Percentiles rank a stretch among this genome's conserved stretches.
Conservation (phyloP, 2,329 filamentous ascomycete species). For the Nectriaceae sp. region DNA sequence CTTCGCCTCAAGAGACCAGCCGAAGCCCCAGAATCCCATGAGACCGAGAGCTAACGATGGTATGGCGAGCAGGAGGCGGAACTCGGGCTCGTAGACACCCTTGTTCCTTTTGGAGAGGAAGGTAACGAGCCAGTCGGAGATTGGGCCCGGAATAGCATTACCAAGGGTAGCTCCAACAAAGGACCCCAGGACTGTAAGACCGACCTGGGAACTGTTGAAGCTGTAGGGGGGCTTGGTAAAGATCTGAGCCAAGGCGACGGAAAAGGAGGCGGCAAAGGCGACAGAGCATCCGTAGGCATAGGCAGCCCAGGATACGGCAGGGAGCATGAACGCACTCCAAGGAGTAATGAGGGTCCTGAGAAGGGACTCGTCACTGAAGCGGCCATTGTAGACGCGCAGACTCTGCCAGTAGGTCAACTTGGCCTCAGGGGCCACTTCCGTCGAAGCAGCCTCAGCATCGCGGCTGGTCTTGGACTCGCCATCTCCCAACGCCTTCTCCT, state of each 20-base stretch:
- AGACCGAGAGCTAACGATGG: not conserved
- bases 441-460: too few relatives aligned
- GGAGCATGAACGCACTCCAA: not conserved
- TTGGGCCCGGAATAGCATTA: not conserved
- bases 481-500: too few relatives aligned
- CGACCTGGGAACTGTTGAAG: not conserved
- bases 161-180: not conserved
- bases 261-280: not conserved
- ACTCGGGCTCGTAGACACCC: slow-evolving; percentile 1
- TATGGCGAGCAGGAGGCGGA: not conserved
- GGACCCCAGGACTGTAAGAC: not conserved
- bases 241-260: not conserved
- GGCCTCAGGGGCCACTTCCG: too few relatives aligned
- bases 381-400: not conserved
- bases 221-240: not conserved
- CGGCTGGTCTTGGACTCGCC: too few relatives aligned
- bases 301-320: not conserved
- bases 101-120: not conserved
- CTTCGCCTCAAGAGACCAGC: not conserved
- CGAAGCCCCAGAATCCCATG: not conserved
- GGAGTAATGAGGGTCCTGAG: not conserved
- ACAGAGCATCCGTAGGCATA: not conserved
- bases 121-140: not conserved
- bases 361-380: not conserved
- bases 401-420: not conserved